Percentiles rank a stretch among this genome's conserved stretches.
These are phyloP conservation scores for Cutaneotrichosporon dermatis DNA, from an alignment of 1,284 basidiomycete genomes.

Conservation along the genomic window DNA sequence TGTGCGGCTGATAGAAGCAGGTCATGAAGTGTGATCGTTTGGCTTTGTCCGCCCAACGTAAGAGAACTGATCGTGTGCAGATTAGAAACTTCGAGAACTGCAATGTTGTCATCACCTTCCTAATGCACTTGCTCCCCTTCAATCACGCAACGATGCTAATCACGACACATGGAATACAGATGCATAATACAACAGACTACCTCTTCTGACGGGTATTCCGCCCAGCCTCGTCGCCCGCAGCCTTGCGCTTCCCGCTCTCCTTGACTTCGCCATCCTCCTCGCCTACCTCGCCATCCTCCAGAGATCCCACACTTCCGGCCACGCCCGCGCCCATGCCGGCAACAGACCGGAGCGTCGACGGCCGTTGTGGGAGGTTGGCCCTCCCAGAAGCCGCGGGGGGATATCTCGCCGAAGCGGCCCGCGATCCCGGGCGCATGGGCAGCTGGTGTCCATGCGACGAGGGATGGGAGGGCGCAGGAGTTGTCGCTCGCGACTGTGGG, in stretches of 20 bases:
- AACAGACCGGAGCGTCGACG: constrained; percentile 4
- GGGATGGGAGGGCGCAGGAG: neutral
- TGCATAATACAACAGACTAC: constrained; percentile 3
- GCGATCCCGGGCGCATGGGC: neutral
- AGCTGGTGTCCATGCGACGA: neutral
- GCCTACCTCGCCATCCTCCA: constrained; percentile 14
- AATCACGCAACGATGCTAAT: too few species aligned
- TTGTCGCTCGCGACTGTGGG: constrained; percentile 6
- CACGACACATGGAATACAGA: too few species aligned
- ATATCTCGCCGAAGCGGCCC: neutral
- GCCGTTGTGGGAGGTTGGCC: constrained; percentile 8
- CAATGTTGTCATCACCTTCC: too few species aligned
- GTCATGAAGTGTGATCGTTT: too few species aligned
- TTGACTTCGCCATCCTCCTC: constrained; percentile 15
- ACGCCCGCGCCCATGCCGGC: neutral
- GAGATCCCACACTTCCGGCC: neutral
- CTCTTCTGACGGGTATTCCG: neutral
- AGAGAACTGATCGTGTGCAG: too few species aligned
- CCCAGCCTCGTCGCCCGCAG: neutral
- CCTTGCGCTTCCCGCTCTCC: constrained; percentile 10
- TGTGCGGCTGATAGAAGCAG: too few species aligned
- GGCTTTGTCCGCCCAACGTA: too few species aligned
- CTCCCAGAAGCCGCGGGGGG: neutral
- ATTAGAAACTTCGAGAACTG: too few species aligned
- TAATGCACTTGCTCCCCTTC: too few species aligned